Conservation (phyloP, 345 rosid species). For the Citrus medica region DNA sequence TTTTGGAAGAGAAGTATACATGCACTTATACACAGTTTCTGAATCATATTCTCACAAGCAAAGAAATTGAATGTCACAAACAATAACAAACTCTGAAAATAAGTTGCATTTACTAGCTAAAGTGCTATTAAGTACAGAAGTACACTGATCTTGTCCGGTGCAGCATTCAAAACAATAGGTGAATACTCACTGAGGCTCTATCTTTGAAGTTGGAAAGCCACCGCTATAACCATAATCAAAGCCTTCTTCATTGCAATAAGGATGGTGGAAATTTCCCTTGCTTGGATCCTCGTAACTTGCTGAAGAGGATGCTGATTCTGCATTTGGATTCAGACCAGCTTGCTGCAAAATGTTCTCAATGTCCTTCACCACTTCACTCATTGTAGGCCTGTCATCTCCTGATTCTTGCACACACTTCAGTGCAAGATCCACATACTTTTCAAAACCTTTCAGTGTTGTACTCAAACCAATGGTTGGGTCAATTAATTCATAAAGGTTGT, state of each 20-base stretch:
- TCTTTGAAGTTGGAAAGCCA: constrained; percentile 32
- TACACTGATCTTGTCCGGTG: not conserved
- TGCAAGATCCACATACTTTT: constrained; percentile 59
- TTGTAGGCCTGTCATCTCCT: constrained; percentile 58
- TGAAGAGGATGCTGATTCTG: constrained; percentile 54
- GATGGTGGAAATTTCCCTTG: constrained; percentile 33
- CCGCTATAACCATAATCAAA: constrained; percentile 47
- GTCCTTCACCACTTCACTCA: constrained; percentile 75
- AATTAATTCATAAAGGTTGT: constrained; percentile 59
- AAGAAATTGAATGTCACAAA: not conserved
- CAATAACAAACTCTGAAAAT: not conserved
- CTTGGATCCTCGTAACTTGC: constrained; percentile 38
- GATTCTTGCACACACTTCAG: constrained; percentile 61
- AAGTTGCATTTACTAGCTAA: not conserved
- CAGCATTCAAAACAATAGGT: not conserved
- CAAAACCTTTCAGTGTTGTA: constrained; percentile 50
- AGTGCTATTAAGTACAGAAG: too few species aligned
- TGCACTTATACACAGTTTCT: not conserved
- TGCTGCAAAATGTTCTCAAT: constrained; percentile 64
- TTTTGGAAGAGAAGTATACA: not conserved
- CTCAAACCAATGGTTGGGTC: constrained; percentile 56
- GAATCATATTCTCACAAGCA: not conserved
- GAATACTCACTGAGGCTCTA: constrained; percentile 41
- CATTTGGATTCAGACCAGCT: constrained; percentile 57
- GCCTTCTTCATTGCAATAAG: constrained; percentile 41